phyloP scores from a whole-genome alignment of 345 rosid species.

The Kandelia obovata region DNA sequence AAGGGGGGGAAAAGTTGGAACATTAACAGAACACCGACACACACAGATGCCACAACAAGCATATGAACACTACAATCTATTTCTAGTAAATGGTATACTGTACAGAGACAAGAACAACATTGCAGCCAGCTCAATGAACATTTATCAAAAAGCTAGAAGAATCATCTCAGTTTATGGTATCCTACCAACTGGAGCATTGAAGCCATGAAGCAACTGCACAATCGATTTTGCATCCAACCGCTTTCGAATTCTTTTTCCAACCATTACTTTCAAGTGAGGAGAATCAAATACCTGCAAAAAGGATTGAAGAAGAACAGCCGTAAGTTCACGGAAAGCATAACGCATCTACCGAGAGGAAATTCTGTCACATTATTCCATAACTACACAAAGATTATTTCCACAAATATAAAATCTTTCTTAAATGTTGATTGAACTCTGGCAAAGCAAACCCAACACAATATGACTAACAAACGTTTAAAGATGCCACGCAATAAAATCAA shows the following conservation, averaged over 20 bases:
- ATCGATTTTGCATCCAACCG: constrained; percentile 81
- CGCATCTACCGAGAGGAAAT: neutral
- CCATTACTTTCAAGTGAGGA: constrained; percentile 60
- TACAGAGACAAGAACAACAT: neutral
- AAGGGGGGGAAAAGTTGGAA: too few species aligned
- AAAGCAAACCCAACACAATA: neutral
- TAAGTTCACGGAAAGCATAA: neutral
- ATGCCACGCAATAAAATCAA: too few species aligned
- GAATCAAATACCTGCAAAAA: constrained; percentile 71
- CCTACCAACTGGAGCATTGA: constrained; percentile 71
- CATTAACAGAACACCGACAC: too few species aligned
- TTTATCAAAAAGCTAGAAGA: neutral
- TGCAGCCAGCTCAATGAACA: too few species aligned
- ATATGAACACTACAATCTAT: too few species aligned
- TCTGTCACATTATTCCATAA: neutral
- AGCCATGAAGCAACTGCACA: constrained; percentile 56
- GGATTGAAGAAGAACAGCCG: neutral
- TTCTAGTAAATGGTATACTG: too few species aligned
- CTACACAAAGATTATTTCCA: neutral
- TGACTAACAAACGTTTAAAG: too few species aligned
- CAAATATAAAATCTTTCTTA: neutral
- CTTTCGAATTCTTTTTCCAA: constrained; percentile 64
- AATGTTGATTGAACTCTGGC: neutral
- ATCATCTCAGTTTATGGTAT: neutral
- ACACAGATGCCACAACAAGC: too few species aligned